These are phyloP conservation scores for Hyphopichia burtonii DNA, from an alignment of 1,139 yeast genomes.

Conservation along the genomic window DNA sequence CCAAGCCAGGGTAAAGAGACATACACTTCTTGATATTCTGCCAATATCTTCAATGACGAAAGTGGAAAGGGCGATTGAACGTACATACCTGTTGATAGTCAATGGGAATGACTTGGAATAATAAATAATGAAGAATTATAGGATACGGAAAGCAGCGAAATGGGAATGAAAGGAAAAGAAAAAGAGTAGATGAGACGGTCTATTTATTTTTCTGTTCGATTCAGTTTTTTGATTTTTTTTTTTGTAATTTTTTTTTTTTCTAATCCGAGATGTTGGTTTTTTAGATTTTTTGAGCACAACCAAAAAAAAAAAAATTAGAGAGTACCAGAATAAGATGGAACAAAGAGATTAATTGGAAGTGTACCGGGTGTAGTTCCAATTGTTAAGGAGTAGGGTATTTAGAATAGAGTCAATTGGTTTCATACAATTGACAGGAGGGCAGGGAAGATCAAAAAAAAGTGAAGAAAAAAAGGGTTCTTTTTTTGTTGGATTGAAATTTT, in stretches of 20 bases:
- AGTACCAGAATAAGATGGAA: background rate
- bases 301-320: background rate
- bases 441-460: no score
- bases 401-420: no score
- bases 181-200: no score
- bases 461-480: background rate
- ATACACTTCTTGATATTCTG: no score
- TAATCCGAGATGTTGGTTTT: no score
- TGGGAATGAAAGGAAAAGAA: background rate
- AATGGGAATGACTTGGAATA: background rate
- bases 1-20: background rate
- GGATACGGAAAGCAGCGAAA: background rate
- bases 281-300: background rate
- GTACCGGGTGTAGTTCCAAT: no score
- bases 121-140: background rate
- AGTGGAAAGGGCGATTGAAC: background rate
- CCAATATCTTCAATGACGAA: background rate
- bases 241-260: no score
- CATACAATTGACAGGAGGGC: no score
- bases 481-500: background rate
- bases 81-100: slow-evolving; percentile 1
- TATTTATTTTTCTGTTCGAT: no score
- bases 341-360: background rate
- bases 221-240: no score
- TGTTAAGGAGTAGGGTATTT: no score